These are phyloP conservation scores for Panicum hallii DNA, from an alignment of 202 grass and related monocot genomes.

Conservation along the genomic window DNA sequence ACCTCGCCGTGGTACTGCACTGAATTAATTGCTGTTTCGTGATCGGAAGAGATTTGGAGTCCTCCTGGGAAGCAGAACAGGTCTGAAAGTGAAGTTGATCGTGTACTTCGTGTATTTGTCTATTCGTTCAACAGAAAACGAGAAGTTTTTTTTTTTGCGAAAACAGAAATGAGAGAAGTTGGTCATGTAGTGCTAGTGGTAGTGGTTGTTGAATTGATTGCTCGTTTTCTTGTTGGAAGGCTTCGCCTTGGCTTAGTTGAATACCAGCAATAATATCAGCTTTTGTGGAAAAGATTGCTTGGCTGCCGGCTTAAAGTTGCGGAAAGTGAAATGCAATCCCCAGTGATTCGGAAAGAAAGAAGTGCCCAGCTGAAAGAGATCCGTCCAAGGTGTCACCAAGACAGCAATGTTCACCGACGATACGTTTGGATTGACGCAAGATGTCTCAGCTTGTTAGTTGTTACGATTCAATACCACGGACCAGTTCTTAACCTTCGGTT, in stretches of 20 bases:
- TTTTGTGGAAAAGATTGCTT: conserved; percentile 12
- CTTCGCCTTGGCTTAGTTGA: not conserved
- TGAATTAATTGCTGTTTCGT: not conserved
- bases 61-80: not conserved
- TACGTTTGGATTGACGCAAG: not conserved
- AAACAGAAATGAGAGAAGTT: too few species aligned
- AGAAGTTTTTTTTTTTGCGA: not conserved
- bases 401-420: not conserved
- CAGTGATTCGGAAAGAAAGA: conserved; percentile 11
- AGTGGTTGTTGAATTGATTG: not conserved
- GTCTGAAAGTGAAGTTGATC: conserved; percentile 17
- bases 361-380: not conserved
- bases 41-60: not conserved
- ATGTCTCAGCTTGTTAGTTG: not conserved
- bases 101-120: not conserved
- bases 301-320: not conserved
- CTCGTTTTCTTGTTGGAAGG: not conserved
- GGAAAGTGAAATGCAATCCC: conserved; percentile 11
- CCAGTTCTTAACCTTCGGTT: too few species aligned
- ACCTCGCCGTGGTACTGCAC: not conserved
- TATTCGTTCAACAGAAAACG: not conserved
- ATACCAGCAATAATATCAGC: not conserved
- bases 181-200: not conserved
- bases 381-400: not conserved
- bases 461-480: too few species aligned